Evolutionary conservation across 257 asterid genomes (phyloP), one percentile per base, ranked within the genome.

Genomic region (Knoxia roxburghii): DNA sequence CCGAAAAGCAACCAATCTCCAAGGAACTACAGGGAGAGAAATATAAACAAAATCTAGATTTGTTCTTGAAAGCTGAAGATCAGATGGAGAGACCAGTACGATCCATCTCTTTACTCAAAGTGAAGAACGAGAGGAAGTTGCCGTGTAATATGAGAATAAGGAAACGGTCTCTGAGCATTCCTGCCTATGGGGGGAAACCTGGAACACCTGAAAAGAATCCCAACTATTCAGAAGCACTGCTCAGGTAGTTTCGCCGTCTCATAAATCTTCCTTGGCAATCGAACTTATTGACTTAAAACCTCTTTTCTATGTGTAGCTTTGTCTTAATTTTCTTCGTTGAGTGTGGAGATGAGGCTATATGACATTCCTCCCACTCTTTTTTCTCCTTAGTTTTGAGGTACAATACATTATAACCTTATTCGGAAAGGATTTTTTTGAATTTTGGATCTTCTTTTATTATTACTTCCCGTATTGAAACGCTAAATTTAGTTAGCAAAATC

Each of bases 11-110:
- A 50, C 53, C 73, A 49, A 35, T n/a, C 23, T 21, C 61, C 56
- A 51, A 53, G 18, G 74, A 56, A 4, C 40, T 27, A 41, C 52
- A 64, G 7, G 83, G 74, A 50, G 85, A 75, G n/a, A 84, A 76
- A 75, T 79, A 65, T 73, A 72, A 68, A 17, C 79, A 80, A 41
- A 78, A 82, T 40, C 63, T 60, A 13, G 82, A 82, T 29, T 52
- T 67, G 43, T 77, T 83, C 73, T 60, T 62, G 61, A 76, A 79
- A 62, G 80, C 69, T 14, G 88, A 80, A 56, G 71, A 82, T 24
- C 32, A 69, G 15, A 73, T 79, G 1, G 89, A 73, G 70, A 64
- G 82, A 9, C 37, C 71, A n/a, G 62, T 37, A 68, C 73, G 66
- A 26, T 75, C 63, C 4, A 64, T 65, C 39, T 67, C 73, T 64